Evolutionary conservation across 202 grass and related monocot genomes (phyloP), one percentile per base, ranked within the genome.

Genomic region (Alloteropsis angusta): DNA sequence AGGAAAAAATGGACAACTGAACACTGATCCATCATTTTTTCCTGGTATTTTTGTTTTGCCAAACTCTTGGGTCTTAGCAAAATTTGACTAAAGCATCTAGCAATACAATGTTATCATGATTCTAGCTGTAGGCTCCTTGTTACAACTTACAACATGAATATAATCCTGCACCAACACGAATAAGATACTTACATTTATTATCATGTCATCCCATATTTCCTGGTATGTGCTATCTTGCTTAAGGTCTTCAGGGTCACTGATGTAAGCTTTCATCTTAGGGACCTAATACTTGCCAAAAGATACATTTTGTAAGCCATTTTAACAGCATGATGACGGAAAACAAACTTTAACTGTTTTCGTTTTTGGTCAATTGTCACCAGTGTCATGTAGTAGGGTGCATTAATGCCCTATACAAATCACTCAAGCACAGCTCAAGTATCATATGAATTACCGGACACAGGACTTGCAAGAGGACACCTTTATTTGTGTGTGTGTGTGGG

Each of bases 211-310:
- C 94, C 94, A 97, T 87, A 80, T 97, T 87, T 94, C 94, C 83
- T 97, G 94, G 66, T 94, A 97, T 80, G 87, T 85, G 68, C 48
- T 88, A 78, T 97, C 94, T 69, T 94, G 89, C 82, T 89, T 97
- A 53, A 97, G 84, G 75, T 97, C 94, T 83, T 97, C 94, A 81
- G 92, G 89, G 65, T 97, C 94, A 81, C 91, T 88, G 65, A 97
- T 92, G 79, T 97, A 97, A 84, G 94, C 87, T 86, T 97, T 97
- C 94, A 97, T 94, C 90, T 97, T 97, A 82, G 94, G 94, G 84
- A 97, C 91, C 94, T 97, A 97, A 87, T 90, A 97, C 94, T 97
- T 97, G 87, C 89, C 89, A 85, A 90, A 94, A 89, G 81, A 87
- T 83, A 69, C 56, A 90, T 57, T 76, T 83, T 77, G 54, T 97